Conservation (phyloP, 495 filamentous ascomycete species). For the Bacidia rubella region DNA sequence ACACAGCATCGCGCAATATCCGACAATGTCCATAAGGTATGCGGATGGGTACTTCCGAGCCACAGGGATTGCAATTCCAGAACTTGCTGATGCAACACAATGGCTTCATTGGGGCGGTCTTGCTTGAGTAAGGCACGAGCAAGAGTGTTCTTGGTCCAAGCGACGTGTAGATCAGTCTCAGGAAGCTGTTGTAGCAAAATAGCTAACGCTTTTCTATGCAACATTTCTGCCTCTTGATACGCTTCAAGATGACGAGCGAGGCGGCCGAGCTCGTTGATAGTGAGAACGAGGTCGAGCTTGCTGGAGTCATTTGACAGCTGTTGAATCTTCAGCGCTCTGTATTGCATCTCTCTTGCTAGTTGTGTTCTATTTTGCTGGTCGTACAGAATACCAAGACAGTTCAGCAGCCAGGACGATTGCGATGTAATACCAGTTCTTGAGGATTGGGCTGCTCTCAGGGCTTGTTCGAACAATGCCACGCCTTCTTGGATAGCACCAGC, state of each 20-base stretch:
- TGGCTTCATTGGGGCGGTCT: not conserved
- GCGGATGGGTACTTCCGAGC: not conserved
- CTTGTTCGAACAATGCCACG: not conserved
- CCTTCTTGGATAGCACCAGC: not conserved
- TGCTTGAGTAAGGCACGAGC: not conserved
- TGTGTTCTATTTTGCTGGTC: not conserved
- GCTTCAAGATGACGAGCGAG: not conserved
- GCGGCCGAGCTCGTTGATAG: not conserved
- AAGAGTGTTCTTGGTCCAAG: not conserved
- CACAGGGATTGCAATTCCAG: not conserved
- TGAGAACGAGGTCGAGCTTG: not conserved
- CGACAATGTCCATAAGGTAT: too few species aligned
- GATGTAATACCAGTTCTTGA: not conserved
- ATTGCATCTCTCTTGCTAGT: not conserved
- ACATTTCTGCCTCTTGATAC: not conserved
- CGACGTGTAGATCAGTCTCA: not conserved
- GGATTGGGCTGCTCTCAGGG: not conserved
- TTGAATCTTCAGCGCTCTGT: not conserved
- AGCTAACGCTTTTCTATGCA: not conserved
- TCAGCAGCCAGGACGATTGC: not conserved
- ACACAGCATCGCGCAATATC: too few species aligned
- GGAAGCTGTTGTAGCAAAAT: not conserved
- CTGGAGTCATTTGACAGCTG: not conserved
- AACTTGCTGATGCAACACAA: not conserved
- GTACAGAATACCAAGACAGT: constrained; percentile 2